Evolutionary conservation across 2,329 filamentous ascomycete genomes (phyloP).

Genomic region (Fusarium sp.): DNA sequence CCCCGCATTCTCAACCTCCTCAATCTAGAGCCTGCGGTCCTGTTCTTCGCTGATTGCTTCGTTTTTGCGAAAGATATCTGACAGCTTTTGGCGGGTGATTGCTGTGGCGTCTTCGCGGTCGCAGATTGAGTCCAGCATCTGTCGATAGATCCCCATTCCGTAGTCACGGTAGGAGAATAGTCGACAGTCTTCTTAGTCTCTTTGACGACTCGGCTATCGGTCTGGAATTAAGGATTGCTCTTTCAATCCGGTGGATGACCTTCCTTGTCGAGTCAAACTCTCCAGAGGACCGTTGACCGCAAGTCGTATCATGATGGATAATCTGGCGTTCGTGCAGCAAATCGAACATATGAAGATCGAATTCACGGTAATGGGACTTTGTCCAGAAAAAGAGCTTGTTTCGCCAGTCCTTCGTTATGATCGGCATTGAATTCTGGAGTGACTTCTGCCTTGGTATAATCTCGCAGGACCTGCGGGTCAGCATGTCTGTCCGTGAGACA

Average conservation of each 20-base stretch:
- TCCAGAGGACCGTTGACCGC: neutral
- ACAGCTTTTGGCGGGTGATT: too few relatives aligned
- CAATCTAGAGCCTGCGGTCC: neutral
- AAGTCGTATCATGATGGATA: rapidly evolving
- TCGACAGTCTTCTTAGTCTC: neutral
- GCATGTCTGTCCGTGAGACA: neutral
- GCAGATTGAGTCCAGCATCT: neutral
- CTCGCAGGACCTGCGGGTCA: neutral
- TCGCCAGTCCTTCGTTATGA: neutral
- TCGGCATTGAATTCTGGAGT: neutral
- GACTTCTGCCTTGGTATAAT: neutral
- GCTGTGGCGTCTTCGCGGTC: neutral
- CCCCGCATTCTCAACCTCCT: neutral
- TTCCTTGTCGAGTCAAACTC: too few relatives aligned
- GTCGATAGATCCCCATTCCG: neutral
- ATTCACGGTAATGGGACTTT: neutral
- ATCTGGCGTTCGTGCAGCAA: neutral
- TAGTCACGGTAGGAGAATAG: too few relatives aligned
- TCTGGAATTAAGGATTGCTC: neutral
- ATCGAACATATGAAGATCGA: neutral
- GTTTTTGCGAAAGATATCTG: neutral
- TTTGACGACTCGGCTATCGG: rapidly evolving
- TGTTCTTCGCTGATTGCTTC: neutral
- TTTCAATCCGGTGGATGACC: rapidly evolving
- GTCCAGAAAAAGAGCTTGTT: rapidly evolving